Conservation (phyloP, 495 filamentous ascomycete genomes). For the Sordaria brevicollis region DNA sequence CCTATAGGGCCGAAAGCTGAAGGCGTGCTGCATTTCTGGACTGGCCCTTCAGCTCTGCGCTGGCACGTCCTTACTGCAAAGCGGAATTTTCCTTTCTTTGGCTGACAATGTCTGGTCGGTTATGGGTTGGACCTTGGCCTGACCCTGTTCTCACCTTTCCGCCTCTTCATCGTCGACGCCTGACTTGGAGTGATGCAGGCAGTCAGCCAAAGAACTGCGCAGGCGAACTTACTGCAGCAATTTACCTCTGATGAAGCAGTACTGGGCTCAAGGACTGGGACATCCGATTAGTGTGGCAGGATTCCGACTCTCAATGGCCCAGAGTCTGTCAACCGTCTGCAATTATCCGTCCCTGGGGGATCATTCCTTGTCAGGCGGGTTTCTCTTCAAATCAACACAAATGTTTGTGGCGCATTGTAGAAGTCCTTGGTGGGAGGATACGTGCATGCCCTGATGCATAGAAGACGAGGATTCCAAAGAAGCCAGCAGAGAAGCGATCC, state of each 20-base stretch:
- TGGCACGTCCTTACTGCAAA: constrained; percentile 3
- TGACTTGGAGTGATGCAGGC: neutral
- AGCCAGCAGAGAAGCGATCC: constrained; percentile 6
- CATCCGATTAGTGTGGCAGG: constrained; percentile 8
- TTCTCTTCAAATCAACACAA: constrained; percentile 16
- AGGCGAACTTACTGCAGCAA: constrained; percentile 1
- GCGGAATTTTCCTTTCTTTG: neutral
- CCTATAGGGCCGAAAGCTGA: constrained; percentile 22
- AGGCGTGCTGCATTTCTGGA: constrained; percentile 7
- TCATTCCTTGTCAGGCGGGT: constrained; percentile 10
- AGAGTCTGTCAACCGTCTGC: constrained; percentile 19
- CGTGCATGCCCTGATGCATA: constrained; percentile 23
- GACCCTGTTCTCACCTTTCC: constrained; percentile 1
- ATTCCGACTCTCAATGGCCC: constrained; percentile 7
- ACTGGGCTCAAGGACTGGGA: constrained; percentile 1
- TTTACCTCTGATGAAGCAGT: neutral
- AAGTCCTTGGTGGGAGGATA: constrained; percentile 20
- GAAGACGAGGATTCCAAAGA: constrained; percentile 18
- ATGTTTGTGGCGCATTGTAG: constrained; percentile 18
- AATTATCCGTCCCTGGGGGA: constrained; percentile 17
- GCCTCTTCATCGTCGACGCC: neutral
- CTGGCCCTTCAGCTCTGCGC: constrained; percentile 6
- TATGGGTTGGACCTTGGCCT: neutral
- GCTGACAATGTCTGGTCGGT: neutral
- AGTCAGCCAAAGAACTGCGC: neutral